Base-by-base conservation (phyloP, 306 rosid species). In the Gillenia trifoliata region DNA sequence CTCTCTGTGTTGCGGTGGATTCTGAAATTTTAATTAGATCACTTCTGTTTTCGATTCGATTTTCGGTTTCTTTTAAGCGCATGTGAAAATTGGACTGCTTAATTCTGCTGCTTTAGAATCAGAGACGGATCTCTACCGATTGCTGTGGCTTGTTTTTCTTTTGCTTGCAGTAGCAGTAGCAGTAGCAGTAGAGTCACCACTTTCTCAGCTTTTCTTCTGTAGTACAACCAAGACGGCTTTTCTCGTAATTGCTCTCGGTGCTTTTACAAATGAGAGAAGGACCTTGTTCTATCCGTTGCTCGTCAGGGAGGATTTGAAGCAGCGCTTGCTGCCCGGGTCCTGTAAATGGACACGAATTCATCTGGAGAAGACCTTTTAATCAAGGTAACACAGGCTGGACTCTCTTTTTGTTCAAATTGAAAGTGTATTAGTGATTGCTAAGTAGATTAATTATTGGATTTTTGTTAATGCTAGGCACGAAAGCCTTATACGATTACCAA, bases 141-240 rank as follows among this genome's bases (percentile, higher is more conserved):
- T 84, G 60, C 86, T 88, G 79, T 89, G 75, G 83, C 73, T 84
- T 85, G 77, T 83, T 90, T 88, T 86, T 72, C 26, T 91, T 84
- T 91, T 94, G 89, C n/a, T n/a, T n/a, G n/a, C n/a, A n/a, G n/a
- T n/a, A n/a, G n/a, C 97, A 94, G 97, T 87, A 87, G 88, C 74
- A 7, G 41, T 38, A 38, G 41, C 11, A 8, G 3, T 38, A 8
- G 41, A 38, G 9, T 38, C 41, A 73, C 75, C 83, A 22, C 34
- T 75, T 70, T 83, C 56, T 78, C 84, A 77, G 81, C 79, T 75
- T 71, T 77, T 70, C 69, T 66, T 81, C 64, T 83, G 80, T 64
- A 64, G 83, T 56, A 64, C 72, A 74, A 66, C 83, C 80, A 83
- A 85, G 57, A 85, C 87, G 88, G 88, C 89, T 82, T 82, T 82